A percentile compares a stretch with the other conserved stretches of the same genome.
Evolutionary conservation across 202 grass and related monocot species (phyloP).

Genomic region (Eragrostis tef): DNA sequence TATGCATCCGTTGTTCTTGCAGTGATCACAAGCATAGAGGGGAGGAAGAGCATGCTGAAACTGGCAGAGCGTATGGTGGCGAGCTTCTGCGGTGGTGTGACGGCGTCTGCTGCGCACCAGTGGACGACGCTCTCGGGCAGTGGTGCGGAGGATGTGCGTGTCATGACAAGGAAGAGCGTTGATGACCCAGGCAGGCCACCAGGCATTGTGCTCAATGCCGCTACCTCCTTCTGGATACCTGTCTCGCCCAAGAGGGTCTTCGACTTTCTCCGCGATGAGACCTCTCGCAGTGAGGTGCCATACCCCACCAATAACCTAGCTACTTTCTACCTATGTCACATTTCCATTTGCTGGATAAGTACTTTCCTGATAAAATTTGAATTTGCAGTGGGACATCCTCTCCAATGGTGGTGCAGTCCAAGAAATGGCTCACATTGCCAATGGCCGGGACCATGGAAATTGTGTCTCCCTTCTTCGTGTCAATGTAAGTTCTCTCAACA

Average conservation of each 20-base stretch:
- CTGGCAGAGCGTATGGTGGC: slow-evolving; percentile 91
- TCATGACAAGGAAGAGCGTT: slow-evolving; percentile 89
- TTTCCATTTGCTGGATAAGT: neutral
- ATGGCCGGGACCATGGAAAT: slow-evolving; percentile 88
- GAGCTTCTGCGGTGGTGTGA: slow-evolving; percentile 91
- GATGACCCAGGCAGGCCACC: slow-evolving; percentile 84
- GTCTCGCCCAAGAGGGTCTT: slow-evolving; percentile 73
- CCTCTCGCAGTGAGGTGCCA: slow-evolving; percentile 69
- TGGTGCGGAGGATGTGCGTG: slow-evolving; percentile 80
- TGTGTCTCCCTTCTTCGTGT: slow-evolving; percentile 86
- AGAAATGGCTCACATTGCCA: slow-evolving; percentile 94
- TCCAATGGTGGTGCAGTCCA: slow-evolving; percentile 86
- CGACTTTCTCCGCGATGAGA: slow-evolving; percentile 83
- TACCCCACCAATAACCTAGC: neutral
- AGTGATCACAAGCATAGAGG: slow-evolving; percentile 88
- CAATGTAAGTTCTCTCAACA: slow-evolving; percentile 50
- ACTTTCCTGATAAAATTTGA: neutral
- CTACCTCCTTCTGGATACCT: slow-evolving; percentile 93
- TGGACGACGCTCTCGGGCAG: slow-evolving; percentile 93
- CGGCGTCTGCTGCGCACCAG: slow-evolving; percentile 75
- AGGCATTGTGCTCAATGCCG: slow-evolving; percentile 87
- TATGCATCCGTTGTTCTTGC: slow-evolving; percentile 35
- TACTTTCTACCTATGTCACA: neutral
- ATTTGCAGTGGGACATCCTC: slow-evolving; percentile 85
- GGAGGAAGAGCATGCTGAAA: slow-evolving; percentile 93